Percentiles rank a stretch among this genome's conserved stretches.
phyloP scores from a whole-genome alignment of 495 filamentous ascomycete genomes.

The Penicillium arizonense region DNA sequence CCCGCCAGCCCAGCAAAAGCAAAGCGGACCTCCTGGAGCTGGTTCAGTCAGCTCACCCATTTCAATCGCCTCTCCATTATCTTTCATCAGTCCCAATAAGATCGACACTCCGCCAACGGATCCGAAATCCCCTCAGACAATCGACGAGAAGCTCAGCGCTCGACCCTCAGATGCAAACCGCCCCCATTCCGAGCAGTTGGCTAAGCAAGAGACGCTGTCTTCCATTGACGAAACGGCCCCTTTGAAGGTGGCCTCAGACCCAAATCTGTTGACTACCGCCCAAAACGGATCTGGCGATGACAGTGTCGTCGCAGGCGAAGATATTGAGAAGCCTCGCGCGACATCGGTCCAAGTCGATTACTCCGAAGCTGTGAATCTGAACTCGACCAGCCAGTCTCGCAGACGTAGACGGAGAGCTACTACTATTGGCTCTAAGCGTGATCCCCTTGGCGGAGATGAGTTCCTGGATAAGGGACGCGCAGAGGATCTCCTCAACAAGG shows the following conservation, averaged over 20 bases:
- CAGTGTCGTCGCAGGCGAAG: slow-evolving; percentile 22
- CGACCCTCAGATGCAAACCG: slow-evolving; percentile 12
- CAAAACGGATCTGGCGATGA: slow-evolving; percentile 25
- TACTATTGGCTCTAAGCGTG: slow-evolving; percentile 71
- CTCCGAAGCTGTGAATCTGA: slow-evolving; percentile 49
- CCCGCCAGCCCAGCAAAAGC: slow-evolving; percentile 33
- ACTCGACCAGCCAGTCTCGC: slow-evolving; percentile 38
- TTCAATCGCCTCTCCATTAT: slow-evolving; percentile 20
- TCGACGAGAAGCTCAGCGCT: slow-evolving; percentile 28
- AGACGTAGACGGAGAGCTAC: slow-evolving; percentile 68
- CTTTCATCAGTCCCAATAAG: slow-evolving; percentile 13
- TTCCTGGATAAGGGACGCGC: slow-evolving; percentile 69
- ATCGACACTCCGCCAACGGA: slow-evolving; percentile 20
- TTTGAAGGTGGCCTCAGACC: slow-evolving; percentile 27
- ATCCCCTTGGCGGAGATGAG: slow-evolving; percentile 70
- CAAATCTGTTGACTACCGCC: slow-evolving; percentile 12
- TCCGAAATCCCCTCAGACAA: slow-evolving; percentile 19
- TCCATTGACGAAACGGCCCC: slow-evolving; percentile 46
- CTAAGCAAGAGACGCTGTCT: slow-evolving; percentile 28
- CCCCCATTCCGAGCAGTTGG: slow-evolving; percentile 21
- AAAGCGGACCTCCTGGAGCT: slow-evolving; percentile 35
- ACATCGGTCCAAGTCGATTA: slow-evolving; percentile 43
- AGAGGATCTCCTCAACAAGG: slow-evolving; percentile 75
- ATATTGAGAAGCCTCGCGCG: slow-evolving; percentile 32
- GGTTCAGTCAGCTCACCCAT: slow-evolving; percentile 21